Conservation (phyloP, 2,329 filamentous ascomycete species). For the Hypoxylon sp. region DNA sequence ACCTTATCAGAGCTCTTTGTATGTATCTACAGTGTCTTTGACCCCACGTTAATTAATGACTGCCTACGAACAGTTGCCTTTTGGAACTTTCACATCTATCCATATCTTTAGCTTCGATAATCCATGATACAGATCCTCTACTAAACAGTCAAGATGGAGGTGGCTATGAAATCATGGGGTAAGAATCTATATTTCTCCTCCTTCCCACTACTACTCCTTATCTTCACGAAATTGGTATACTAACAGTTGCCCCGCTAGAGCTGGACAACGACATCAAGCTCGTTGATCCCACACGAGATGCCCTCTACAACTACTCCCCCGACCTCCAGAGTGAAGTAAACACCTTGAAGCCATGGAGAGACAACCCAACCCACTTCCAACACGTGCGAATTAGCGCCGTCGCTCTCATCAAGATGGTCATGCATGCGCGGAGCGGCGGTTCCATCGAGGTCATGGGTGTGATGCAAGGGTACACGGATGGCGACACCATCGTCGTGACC, state of each 20-base stretch:
- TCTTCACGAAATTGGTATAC: conserved; percentile 13
- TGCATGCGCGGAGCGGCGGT: conserved; percentile 97
- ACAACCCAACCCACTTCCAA: conserved; percentile 90
- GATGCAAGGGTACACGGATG: conserved; percentile 95
- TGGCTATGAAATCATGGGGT: conserved; percentile 75
- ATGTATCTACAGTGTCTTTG: conserved; percentile 8
- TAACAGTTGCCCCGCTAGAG: conserved; percentile 68
- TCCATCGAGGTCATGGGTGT: conserved; percentile 96
- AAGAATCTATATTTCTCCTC: conserved; percentile 46
- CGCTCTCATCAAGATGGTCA: conserved; percentile 98
- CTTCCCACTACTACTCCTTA: conserved; percentile 39
- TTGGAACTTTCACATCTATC: conserved; percentile 19
- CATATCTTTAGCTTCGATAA: neutral
- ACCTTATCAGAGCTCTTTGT: conserved; percentile 27
- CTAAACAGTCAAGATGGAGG: conserved; percentile 62
- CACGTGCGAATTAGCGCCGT: conserved; percentile 93
- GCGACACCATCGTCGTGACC: conserved; percentile 89
- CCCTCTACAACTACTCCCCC: conserved; percentile 87
- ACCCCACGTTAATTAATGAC: conserved; percentile 29
- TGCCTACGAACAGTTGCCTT: neutral
- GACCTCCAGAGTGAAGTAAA: conserved; percentile 77
- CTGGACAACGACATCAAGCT: conserved; percentile 88
- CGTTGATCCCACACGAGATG: conserved; percentile 88
- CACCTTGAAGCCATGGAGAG: conserved; percentile 79
- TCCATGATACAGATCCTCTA: neutral